phyloP scores from a whole-genome alignment of 1,139 yeast genomes.

The Kodamaea derodonti region DNA sequence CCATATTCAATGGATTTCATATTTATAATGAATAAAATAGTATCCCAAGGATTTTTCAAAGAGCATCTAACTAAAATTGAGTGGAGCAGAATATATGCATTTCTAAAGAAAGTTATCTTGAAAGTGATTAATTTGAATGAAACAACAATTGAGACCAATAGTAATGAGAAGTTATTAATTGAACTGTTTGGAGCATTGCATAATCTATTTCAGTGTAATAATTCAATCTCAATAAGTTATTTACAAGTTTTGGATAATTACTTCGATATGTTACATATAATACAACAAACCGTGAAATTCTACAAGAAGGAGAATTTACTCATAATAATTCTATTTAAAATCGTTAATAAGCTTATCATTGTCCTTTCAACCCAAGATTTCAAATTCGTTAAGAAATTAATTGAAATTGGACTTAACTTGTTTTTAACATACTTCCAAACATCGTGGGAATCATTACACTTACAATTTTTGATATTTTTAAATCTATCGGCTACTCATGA shows the following conservation, averaged over 20 bases:
- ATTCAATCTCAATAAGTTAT: conserved; percentile 18
- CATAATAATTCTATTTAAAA: conserved; percentile 24
- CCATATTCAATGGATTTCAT: conserved; percentile 34
- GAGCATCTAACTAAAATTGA: conserved; percentile 34
- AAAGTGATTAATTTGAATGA: conserved; percentile 2
- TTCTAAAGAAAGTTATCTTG: conserved; percentile 14
- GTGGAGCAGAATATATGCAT: conserved; percentile 26
- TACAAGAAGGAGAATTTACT: conserved; percentile 23
- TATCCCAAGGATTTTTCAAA: conserved; percentile 30
- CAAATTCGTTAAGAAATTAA: conserved; percentile 25
- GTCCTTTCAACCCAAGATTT: conserved; percentile 30
- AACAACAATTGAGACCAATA: conserved; percentile 3
- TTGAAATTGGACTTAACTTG: conserved; percentile 28
- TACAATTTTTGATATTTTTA: conserved; percentile 33
- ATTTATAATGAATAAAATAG: conserved; percentile 23
- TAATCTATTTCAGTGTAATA: conserved; percentile 26
- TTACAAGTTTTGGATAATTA: conserved; percentile 20
- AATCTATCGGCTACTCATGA: conserved; percentile 22
- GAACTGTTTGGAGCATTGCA: conserved; percentile 25
- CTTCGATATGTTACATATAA: conserved; percentile 19
- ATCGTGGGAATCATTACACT: conserved; percentile 28
- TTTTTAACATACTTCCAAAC: conserved; percentile 26
- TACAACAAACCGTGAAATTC: conserved; percentile 15
- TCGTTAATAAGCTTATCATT: conserved; percentile 36
- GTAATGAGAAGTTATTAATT: conserved; percentile 22